Evolutionary conservation across 441 rosid species (phyloP).

Genomic region (Theobroma grandiflorum): DNA sequence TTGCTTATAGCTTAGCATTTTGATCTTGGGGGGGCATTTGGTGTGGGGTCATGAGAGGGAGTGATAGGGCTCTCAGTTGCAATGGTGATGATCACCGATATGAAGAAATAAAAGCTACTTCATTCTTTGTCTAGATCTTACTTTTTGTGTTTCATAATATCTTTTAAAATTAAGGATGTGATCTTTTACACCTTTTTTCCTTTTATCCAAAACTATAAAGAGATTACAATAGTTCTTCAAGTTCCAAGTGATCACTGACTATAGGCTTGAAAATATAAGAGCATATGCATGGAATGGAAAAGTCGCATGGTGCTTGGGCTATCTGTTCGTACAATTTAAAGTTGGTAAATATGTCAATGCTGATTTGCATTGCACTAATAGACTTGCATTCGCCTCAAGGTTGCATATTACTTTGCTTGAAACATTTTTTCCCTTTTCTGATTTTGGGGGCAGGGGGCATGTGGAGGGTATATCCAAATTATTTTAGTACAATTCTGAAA

Average conservation of each 20-base stretch:
- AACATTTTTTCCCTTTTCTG: not conserved
- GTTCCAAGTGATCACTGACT: not conserved
- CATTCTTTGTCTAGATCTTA: not conserved
- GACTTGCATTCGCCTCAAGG: not conserved
- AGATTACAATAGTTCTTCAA: not conserved
- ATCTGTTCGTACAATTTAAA: not conserved
- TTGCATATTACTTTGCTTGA: not conserved
- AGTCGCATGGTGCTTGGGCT: not conserved
- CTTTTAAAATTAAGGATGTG: slow-evolving; percentile 3
- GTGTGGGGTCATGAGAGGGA: not conserved
- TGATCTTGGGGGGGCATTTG: not conserved
- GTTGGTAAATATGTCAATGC: not conserved
- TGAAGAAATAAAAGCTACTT: slow-evolving; percentile 2
- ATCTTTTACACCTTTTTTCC: not conserved
- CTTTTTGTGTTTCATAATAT: not conserved
- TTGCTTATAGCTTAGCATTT: not conserved
- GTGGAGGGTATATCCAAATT: not conserved
- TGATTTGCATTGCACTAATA: not conserved
- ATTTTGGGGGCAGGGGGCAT: not conserved
- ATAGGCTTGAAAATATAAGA: not conserved
- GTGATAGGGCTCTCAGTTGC: not conserved
- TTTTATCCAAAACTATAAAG: not conserved
- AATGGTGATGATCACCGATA: not conserved
- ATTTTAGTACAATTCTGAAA: not conserved
- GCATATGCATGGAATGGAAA: not conserved